Conservation (phyloP, 164 flowering plant species). For the Stephania yunnanensis region DNA sequence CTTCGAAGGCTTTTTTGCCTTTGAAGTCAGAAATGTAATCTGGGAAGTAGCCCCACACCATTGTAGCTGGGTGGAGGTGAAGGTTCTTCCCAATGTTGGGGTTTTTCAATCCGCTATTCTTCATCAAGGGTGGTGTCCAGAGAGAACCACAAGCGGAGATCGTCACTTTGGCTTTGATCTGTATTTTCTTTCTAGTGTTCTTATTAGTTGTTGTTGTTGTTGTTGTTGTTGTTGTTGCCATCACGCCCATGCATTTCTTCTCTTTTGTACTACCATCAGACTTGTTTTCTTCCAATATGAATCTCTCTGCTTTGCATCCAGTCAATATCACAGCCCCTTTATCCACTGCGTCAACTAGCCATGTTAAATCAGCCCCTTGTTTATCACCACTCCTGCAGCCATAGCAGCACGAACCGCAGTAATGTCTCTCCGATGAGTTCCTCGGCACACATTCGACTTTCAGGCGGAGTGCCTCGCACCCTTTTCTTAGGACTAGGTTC, state of each 20-base stretch:
- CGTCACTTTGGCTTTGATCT: conserved; percentile 55
- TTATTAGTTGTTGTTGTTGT: conserved; percentile 20
- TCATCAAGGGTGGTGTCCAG: conserved; percentile 61
- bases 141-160: conserved; percentile 75
- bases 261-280: conserved; percentile 11
- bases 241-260: conserved; percentile 56
- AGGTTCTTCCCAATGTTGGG: conserved; percentile 41
- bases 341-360: conserved; percentile 73
- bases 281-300: conserved; percentile 38
- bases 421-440: conserved; percentile 54
- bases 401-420: conserved; percentile 59
- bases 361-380: conserved; percentile 57
- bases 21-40: conserved; percentile 16
- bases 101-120: conserved; percentile 52
- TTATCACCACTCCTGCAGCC: conserved; percentile 69
- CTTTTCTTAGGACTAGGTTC: conserved; percentile 53
- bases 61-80: conserved; percentile 36
- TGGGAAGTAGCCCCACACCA: conserved; percentile 43
- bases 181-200: conserved; percentile 31
- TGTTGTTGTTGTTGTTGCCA: conserved; percentile 29
- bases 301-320: conserved; percentile 62
- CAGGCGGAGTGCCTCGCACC: conserved; percentile 59
- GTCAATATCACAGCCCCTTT: conserved; percentile 61
- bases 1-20: conserved; percentile 31
- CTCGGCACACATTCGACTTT: conserved; percentile 44